phyloP scores from a whole-genome alignment of 257 asterid genomes.

The Solanum peruvianum region DNA sequence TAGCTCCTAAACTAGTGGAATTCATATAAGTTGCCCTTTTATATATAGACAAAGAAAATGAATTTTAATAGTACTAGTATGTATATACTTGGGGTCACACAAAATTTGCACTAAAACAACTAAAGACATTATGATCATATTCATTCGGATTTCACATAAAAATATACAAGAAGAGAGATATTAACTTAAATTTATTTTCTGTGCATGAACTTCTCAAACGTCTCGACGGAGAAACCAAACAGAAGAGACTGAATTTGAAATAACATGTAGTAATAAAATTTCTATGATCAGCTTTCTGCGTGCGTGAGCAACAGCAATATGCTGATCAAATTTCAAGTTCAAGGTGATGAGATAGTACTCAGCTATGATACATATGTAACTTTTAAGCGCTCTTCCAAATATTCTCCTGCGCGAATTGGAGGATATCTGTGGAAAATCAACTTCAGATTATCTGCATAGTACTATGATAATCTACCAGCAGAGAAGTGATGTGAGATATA shows the following conservation, averaged over 20 bases:
- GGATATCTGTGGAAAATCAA: slow-evolving; percentile 25
- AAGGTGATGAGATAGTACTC: neutral
- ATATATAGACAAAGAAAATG: too few relatives aligned
- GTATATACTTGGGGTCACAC: too few relatives aligned
- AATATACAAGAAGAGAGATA: neutral
- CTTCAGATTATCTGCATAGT: neutral
- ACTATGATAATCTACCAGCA: neutral
- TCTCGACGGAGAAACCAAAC: neutral
- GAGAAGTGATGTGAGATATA: neutral
- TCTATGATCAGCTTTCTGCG: neutral
- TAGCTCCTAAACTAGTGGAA: too few relatives aligned
- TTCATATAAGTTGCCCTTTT: too few relatives aligned
- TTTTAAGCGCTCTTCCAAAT: slow-evolving; percentile 32
- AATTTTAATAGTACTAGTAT: too few relatives aligned
- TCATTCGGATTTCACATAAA: neutral
- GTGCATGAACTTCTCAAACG: neutral
- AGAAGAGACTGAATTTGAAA: neutral
- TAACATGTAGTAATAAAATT: neutral
- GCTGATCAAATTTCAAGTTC: neutral
- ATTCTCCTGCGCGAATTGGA: slow-evolving; percentile 45
- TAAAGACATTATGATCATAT: neutral
- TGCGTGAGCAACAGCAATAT: neutral
- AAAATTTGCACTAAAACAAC: neutral
- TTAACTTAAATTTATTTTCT: neutral
- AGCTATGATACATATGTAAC: slow-evolving; percentile 18